A percentile compares a stretch with the other conserved stretches of the same genome.
These are phyloP conservation scores for Cicer chorassanicum DNA, from an alignment of 306 rosid species.

Conservation along the genomic window DNA sequence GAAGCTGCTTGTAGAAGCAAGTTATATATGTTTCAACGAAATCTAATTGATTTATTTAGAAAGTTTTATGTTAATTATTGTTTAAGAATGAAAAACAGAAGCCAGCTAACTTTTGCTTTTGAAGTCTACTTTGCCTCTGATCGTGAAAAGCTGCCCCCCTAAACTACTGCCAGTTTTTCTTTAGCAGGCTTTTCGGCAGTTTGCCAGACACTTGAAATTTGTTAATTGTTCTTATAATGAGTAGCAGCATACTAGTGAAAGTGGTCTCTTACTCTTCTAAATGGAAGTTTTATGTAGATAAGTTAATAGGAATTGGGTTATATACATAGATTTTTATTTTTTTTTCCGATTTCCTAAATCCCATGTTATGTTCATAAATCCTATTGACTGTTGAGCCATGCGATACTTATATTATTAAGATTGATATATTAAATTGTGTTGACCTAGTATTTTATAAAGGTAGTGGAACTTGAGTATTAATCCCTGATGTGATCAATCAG, in stretches of 20 bases:
- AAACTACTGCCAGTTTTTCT: neutral
- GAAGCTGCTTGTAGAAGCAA: slow-evolving; percentile 28
- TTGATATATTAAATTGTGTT: slow-evolving; percentile 23
- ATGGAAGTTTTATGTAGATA: slow-evolving; percentile 9
- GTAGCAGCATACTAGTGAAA: neutral
- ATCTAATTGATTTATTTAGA: neutral
- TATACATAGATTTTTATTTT: neutral
- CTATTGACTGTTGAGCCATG: neutral
- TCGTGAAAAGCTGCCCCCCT: neutral
- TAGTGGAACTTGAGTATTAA: slow-evolving; percentile 11
- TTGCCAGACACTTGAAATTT: neutral
- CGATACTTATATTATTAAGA: slow-evolving; percentile 1
- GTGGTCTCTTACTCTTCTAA: slow-evolving; percentile 13
- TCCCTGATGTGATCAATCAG: neutral
- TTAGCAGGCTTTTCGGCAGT: slow-evolving; percentile 7
- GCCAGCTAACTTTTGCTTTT: slow-evolving; percentile 19
- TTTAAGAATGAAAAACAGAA: neutral
- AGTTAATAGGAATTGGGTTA: slow-evolving; percentile 20
- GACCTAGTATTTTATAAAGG: neutral
- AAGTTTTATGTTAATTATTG: neutral
- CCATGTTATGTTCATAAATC: neutral
- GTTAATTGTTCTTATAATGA: neutral
- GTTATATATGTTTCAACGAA: slow-evolving; percentile 1
- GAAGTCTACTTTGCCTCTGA: slow-evolving; percentile 4
- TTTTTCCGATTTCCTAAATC: neutral